Conservation (phyloP, 768 basidiomycete genomes). For the Trametes coccinea region DNA sequence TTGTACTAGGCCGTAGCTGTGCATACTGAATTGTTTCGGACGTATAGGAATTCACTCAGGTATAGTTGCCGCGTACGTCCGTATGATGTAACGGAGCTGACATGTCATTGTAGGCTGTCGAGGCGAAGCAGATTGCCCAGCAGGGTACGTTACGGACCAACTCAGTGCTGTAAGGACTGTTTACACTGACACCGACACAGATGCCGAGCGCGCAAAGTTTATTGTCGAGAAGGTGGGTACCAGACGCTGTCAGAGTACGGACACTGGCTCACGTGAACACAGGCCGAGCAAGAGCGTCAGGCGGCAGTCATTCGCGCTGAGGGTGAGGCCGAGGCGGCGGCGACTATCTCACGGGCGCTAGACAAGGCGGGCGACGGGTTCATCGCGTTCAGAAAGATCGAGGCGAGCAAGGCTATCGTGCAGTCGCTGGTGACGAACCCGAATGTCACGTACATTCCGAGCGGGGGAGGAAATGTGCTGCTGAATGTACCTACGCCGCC, state of each 20-base stretch:
- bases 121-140: slow-evolving; percentile 99
- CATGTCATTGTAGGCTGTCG: slow-evolving; percentile 69
- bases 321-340: slow-evolving; percentile 96
- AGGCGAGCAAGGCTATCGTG: slow-evolving; percentile 97
- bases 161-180: not conserved
- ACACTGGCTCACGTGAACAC: slow-evolving; percentile 10
- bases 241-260: not conserved
- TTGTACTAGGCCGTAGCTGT: not conserved
- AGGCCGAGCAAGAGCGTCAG: slow-evolving; percentile 99
- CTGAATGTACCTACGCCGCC: slow-evolving; percentile 74
- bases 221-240: slow-evolving; percentile 90
- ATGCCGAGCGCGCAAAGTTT: slow-evolving; percentile 98
- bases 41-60: slow-evolving; percentile 80
- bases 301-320: slow-evolving; percentile 97
- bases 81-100: not conserved
- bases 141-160: slow-evolving; percentile 60
- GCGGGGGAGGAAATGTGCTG: slow-evolving; percentile 75
- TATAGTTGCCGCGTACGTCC: slow-evolving; percentile 25
- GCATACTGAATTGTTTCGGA: slow-evolving; percentile 9
- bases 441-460: slow-evolving; percentile 90
- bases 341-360: slow-evolving; percentile 87
- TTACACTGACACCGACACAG: slow-evolving; percentile 39
- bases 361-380: slow-evolving; percentile 96
- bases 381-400: slow-evolving; percentile 92
- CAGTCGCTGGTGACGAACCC: slow-evolving; percentile 74